Percentiles rank a stretch among this genome's conserved stretches.
These are phyloP conservation scores for Simplicillium aogashimaense DNA, from an alignment of 2,329 filamentous ascomycete species.

Conservation along the genomic window DNA sequence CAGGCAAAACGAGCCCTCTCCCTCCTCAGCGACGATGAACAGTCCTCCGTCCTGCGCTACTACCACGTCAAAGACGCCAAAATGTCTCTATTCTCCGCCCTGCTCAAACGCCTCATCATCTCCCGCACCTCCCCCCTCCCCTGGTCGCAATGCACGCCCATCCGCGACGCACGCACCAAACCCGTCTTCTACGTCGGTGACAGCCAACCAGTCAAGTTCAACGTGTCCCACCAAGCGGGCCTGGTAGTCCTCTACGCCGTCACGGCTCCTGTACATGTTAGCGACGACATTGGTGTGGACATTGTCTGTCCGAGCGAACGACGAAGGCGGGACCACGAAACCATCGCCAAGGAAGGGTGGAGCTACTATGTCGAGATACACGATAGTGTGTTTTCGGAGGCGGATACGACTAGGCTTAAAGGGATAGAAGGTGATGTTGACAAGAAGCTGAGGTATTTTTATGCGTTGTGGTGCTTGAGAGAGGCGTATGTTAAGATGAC, in stretches of 20 bases:
- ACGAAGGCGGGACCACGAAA: slow-evolving; percentile 47
- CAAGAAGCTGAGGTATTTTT: slow-evolving; percentile 52
- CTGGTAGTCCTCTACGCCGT: slow-evolving; percentile 58
- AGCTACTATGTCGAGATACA: slow-evolving; percentile 61
- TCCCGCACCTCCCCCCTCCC: slow-evolving; percentile 45
- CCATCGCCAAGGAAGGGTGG: slow-evolving; percentile 51
- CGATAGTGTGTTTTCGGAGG: slow-evolving; percentile 55
- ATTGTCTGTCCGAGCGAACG: slow-evolving; percentile 68
- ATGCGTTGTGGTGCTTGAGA: slow-evolving; percentile 68
- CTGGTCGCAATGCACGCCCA: slow-evolving; percentile 49
- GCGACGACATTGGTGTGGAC: slow-evolving; percentile 55
- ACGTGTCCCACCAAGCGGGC: slow-evolving; percentile 70
- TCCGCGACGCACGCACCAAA: slow-evolving; percentile 44
- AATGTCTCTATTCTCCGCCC: slow-evolving; percentile 60
- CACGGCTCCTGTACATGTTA: slow-evolving; percentile 16
- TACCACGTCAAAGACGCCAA: slow-evolving; percentile 63
- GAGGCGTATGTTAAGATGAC: slow-evolving; percentile 80
- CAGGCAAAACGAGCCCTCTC: slow-evolving; percentile 45
- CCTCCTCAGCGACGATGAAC: slow-evolving; percentile 45
- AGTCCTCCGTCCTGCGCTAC: slow-evolving; percentile 46
- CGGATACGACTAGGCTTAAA: slow-evolving; percentile 55
- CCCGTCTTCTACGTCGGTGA: slow-evolving; percentile 40
- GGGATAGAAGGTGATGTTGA: slow-evolving; percentile 28
- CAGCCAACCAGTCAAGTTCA: slow-evolving; percentile 52
- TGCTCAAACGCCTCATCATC: slow-evolving; percentile 65